Base-by-base conservation (phyloP, 1,284 basidiomycete species). In the Melampsora americana region DNA sequence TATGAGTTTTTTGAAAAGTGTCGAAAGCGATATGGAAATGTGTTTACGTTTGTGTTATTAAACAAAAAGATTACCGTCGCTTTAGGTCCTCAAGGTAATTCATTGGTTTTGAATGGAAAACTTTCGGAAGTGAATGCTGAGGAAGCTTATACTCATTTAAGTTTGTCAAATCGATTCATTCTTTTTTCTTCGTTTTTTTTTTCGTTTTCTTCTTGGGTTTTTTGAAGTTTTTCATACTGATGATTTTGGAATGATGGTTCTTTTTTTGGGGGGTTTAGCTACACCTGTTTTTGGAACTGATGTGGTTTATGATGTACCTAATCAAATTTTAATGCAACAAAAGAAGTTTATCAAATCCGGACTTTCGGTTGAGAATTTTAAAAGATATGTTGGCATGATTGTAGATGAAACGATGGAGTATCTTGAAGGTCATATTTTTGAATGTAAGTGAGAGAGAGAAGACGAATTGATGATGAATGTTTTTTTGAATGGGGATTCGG, bases 281-380 rank as follows among this genome's bases (percentile, higher is more conserved):
- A 83, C 82, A 14, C 82, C 82, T 11, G 82, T 85, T 11, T 99
- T 99, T 81, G 96, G 96, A 72, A 94, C 94, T 82, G 94, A 93
- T 71, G 96, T 99, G 64, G 95, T 98, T 5, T 99, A 99, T 83
- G 95, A 98, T 82, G 90, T 93, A 75, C 95, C 96, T 42, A 99
- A 99, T 83, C 90, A 94, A 74, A 86, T 93, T 69, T 90, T 99
- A 83, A 99, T 99, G 95, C 95, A 99, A 83, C 96, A 99, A 84
- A 99, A 99, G 87, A 92, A 91, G 83, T 97, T 99, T 79, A 85
- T 95, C 84, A 96, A 95, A 85, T 90, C 93, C 79, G 95, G 95
- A 59, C 88, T 99, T 11, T 92, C 93, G 9, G 89, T 88, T 26
- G 95, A 99, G 44, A 95, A 96, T 83, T 90, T 99, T 84, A 88